Conservation (phyloP, 2,329 filamentous ascomycete species). For the Arachnopeziza araneosa region DNA sequence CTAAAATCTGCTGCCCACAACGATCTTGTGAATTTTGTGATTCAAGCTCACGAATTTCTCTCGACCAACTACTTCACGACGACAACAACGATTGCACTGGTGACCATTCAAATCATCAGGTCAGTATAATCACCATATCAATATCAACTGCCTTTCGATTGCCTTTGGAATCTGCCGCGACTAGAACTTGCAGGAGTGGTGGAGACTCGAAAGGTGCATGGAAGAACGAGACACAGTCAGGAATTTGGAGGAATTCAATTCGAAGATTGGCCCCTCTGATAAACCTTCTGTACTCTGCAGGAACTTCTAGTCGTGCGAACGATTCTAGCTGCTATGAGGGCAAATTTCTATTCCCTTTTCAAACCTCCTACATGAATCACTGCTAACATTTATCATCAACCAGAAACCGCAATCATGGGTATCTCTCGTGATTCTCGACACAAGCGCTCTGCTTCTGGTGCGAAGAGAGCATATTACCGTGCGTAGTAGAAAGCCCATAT, state of each 20-base stretch:
- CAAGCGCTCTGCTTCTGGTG: constrained; percentile 99
- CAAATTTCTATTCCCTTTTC: not conserved
- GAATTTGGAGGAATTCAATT: not conserved
- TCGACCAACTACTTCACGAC: not conserved
- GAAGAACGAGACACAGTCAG: not conserved
- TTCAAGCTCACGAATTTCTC: not conserved
- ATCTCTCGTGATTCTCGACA: constrained; percentile 99
- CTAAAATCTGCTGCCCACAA: not conserved
- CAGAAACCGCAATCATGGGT: constrained; percentile 87
- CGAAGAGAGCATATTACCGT: constrained; percentile 93
- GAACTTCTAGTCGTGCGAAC: not conserved
- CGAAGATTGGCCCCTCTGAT: not conserved
- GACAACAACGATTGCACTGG: not conserved
- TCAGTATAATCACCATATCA: not conserved
- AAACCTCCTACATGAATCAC: not conserved
- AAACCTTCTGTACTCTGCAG: not conserved
- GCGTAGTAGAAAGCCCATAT: constrained; percentile 69
- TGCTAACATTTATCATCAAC: not conserved
- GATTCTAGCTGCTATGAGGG: not conserved
- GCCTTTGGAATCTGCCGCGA: not conserved
- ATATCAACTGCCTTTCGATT: not conserved
- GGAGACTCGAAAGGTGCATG: not conserved
- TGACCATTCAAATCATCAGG: not conserved
- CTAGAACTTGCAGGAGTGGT: not conserved
- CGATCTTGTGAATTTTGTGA: not conserved